Evolutionary conservation across 768 basidiomycete genomes (phyloP).

Genomic region (Tylopilus felleus): DNA sequence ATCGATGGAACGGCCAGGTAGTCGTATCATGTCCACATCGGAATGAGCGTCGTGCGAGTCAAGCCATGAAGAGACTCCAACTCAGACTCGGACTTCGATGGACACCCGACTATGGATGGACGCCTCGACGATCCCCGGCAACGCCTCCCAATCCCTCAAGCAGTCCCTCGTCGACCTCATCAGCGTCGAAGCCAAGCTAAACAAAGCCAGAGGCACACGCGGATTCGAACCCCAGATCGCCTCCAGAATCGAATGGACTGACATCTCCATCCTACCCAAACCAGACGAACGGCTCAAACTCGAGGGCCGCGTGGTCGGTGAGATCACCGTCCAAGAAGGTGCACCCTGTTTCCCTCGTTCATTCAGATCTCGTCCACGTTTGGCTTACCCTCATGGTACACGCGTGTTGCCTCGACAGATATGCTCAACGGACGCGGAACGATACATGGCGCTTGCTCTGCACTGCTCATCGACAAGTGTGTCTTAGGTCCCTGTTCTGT

Average conservation of each 20-base stretch:
- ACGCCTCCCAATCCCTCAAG: conserved; percentile 28
- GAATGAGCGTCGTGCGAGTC: too few species aligned
- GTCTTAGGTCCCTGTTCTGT: conserved; percentile 10
- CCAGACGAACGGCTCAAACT: conserved; percentile 41
- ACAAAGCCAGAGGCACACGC: conserved; percentile 8
- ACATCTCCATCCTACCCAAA: conserved; percentile 43
- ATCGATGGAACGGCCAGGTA: too few species aligned
- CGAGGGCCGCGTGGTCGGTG: conserved; percentile 46
- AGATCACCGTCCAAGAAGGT: conserved; percentile 45
- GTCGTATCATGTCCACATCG: too few species aligned
- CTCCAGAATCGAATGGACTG: conserved; percentile 33
- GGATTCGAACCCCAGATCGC: conserved; percentile 23
- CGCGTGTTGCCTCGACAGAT: conserved; percentile 34
- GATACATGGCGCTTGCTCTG: conserved; percentile 56
- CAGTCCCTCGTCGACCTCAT: conserved; percentile 23
- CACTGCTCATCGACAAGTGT: conserved; percentile 51
- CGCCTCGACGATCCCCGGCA: conserved; percentile 25
- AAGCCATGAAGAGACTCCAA: too few species aligned
- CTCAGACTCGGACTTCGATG: neutral
- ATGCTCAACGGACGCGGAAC: conserved; percentile 50
- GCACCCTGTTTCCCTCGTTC: neutral
- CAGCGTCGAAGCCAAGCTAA: neutral
- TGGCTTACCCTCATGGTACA: too few species aligned
- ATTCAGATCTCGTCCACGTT: neutral
- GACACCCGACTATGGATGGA: conserved; percentile 15